These are phyloP conservation scores for Syzygium syzygioides DNA, from an alignment of 441 rosid genomes.

Conservation along the genomic window DNA sequence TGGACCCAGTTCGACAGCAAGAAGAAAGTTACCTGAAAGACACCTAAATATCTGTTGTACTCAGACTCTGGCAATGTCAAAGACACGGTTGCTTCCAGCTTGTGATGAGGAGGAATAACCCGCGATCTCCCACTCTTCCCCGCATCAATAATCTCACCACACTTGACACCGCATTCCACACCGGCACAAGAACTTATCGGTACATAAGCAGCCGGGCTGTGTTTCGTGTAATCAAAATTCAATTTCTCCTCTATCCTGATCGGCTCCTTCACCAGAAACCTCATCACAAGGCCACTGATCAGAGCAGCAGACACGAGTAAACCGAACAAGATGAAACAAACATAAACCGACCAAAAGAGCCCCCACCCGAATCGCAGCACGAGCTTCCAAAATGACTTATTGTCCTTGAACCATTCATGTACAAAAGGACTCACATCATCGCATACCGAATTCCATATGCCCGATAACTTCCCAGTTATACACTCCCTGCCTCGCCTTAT, in stretches of 20 bases:
- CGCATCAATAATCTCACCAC: conserved; percentile 35
- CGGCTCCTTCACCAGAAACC: conserved; percentile 58
- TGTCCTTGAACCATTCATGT: conserved; percentile 36
- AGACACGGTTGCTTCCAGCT: conserved; percentile 32
- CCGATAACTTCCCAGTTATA: conserved; percentile 13
- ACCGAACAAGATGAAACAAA: conserved; percentile 49
- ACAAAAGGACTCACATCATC: conserved; percentile 25
- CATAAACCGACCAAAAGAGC: conserved; percentile 57
- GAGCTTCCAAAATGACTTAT: conserved; percentile 30
- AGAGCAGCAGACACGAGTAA: conserved; percentile 43
- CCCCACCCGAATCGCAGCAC: conserved; percentile 55
- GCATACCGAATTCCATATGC: conserved; percentile 18
- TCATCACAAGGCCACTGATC: conserved; percentile 46
- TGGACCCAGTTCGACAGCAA: background rate
- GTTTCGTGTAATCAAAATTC: conserved; percentile 73
- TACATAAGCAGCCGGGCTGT: conserved; percentile 60
- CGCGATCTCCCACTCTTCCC: conserved; percentile 11
- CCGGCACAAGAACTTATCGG: conserved; percentile 50
- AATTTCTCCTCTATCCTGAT: conserved; percentile 39
- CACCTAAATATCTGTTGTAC: conserved; percentile 73
- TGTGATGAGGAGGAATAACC: conserved; percentile 35
- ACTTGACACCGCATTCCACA: conserved; percentile 33
- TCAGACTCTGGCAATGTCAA: conserved; percentile 71
- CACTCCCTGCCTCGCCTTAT: conserved; percentile 27
- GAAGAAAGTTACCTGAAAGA: conserved; percentile 61